These are phyloP conservation scores for Croton setiger DNA, from an alignment of 441 rosid species.

Conservation along the genomic window DNA sequence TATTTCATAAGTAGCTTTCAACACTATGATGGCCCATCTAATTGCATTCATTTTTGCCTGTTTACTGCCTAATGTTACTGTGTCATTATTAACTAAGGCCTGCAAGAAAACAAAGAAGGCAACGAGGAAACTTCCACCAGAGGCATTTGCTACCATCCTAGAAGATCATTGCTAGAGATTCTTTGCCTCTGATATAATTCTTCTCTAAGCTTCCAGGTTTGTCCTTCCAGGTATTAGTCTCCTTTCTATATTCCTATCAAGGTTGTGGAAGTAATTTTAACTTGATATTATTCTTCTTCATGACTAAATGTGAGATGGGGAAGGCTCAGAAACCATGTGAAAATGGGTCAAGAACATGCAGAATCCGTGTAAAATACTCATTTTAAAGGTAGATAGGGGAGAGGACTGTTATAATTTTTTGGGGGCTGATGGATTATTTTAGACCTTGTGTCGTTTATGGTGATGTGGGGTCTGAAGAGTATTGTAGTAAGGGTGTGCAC, in stretches of 20 bases:
- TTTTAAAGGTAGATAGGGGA: slow-evolving; percentile 10
- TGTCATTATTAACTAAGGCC: slow-evolving; percentile 4
- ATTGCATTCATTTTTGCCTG: slow-evolving; percentile 4
- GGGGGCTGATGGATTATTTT: slow-evolving; percentile 4
- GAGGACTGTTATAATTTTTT: slow-evolving; percentile 1
- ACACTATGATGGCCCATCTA: slow-evolving; percentile 18
- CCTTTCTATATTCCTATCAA: background rate
- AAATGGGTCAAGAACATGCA: slow-evolving; percentile 47
- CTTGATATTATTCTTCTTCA: background rate
- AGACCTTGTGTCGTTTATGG: slow-evolving; percentile 11
- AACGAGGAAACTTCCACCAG: slow-evolving; percentile 21
- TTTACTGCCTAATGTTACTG: slow-evolving; percentile 33
- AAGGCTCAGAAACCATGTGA: slow-evolving; percentile 60
- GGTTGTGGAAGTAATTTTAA: slow-evolving; percentile 27
- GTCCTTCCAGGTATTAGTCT: slow-evolving; percentile 10
- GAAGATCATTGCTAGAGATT: slow-evolving; percentile 22
- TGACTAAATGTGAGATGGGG: slow-evolving; percentile 20
- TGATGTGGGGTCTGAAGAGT: slow-evolving; percentile 27
- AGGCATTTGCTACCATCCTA: slow-evolving; percentile 19
- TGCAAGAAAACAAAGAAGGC: slow-evolving; percentile 15
- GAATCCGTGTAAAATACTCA: slow-evolving; percentile 61
- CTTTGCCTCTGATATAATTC: slow-evolving; percentile 21
- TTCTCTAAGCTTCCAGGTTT: slow-evolving; percentile 7
- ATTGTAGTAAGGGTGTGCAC: slow-evolving; percentile 31
- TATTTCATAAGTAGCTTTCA: slow-evolving; percentile 22